A percentile compares a stretch with the other conserved stretches of the same genome.
phyloP scores from a whole-genome alignment of 1,284 basidiomycete species.

The Melampsora americana region DNA sequence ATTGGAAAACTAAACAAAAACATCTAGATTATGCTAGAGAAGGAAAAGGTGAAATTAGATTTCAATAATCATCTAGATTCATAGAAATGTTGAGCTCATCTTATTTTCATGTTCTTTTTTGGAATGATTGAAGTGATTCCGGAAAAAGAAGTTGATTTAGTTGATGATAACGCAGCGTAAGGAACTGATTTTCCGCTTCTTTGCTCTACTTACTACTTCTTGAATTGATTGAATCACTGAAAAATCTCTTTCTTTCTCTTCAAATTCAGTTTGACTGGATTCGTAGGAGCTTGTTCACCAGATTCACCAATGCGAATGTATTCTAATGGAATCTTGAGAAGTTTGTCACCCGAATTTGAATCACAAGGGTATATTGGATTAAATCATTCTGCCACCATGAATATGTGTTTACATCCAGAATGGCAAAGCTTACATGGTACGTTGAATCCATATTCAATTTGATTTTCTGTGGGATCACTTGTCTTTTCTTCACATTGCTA shows the following conservation, averaged over 20 bases:
- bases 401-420: constrained; percentile 58
- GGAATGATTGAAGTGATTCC: constrained; percentile 25
- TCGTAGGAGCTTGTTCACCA: constrained; percentile 49
- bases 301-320: constrained; percentile 49
- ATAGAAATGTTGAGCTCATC: background rate
- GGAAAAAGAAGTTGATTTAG: constrained; percentile 42
- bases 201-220: background rate
- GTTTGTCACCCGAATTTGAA: constrained; percentile 51
- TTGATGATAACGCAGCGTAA: constrained; percentile 46
- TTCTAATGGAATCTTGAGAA: constrained; percentile 50
- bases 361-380: constrained; percentile 48
- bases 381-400: constrained; percentile 58
- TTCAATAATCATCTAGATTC: constrained; percentile 10
- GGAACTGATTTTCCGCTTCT: too few species aligned
- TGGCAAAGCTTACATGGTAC: constrained; percentile 44
- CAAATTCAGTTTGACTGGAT: constrained; percentile 51
- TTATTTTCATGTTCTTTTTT: background rate
- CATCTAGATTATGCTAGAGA: constrained; percentile 41
- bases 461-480: background rate
- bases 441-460: constrained; percentile 50
- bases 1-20: constrained; percentile 39
- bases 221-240: background rate
- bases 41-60: constrained; percentile 19
- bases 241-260: too few species aligned
- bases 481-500: too few species aligned